Percentiles rank a stretch among this genome's conserved stretches.
These are phyloP conservation scores for Podospora pseudocomata DNA, from an alignment of 495 filamentous ascomycete genomes.

Conservation along the genomic window DNA sequence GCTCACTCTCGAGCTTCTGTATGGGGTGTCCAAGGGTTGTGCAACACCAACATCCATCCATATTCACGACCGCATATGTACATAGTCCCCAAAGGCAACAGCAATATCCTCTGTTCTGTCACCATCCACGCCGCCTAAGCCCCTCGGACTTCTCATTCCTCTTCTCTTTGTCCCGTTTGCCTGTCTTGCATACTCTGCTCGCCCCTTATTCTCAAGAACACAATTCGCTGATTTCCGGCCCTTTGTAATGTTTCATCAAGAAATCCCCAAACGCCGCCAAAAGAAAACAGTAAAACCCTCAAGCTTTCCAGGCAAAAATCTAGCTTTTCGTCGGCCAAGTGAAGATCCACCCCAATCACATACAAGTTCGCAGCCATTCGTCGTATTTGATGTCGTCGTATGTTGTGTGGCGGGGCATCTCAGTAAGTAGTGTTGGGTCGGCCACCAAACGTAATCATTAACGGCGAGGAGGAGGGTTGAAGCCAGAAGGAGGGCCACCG, in stretches of 20 bases:
- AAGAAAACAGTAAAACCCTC: constrained; percentile 13
- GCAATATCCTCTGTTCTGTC: not conserved
- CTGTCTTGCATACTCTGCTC: not conserved
- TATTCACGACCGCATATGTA: not conserved
- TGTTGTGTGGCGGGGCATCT: constrained; percentile 18
- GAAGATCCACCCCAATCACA: not conserved
- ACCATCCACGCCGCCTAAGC: not conserved
- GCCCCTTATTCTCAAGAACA: not conserved
- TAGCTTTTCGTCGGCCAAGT: not conserved
- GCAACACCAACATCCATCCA: not conserved
- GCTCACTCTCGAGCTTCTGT: not conserved
- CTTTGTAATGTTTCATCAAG: constrained; percentile 19
- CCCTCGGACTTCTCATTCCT: not conserved
- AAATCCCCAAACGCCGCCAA: constrained; percentile 32
- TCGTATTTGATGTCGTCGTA: constrained; percentile 27
- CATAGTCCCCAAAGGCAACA: not conserved
- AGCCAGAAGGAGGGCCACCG: constrained; percentile 58
- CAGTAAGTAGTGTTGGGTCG: constrained; percentile 11
- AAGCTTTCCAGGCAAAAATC: not conserved
- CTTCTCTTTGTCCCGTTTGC: not conserved
- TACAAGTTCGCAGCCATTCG: constrained; percentile 1
- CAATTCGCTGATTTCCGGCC: constrained; percentile 1
- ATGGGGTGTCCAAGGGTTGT: not conserved
- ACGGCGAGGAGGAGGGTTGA: constrained; percentile 61
- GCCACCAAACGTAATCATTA: constrained; percentile 40